Evolutionary conservation across 2,329 filamentous ascomycete species (phyloP), one percentile per base, ranked within the genome.

Genomic region (Fusarium drepaniforme): DNA sequence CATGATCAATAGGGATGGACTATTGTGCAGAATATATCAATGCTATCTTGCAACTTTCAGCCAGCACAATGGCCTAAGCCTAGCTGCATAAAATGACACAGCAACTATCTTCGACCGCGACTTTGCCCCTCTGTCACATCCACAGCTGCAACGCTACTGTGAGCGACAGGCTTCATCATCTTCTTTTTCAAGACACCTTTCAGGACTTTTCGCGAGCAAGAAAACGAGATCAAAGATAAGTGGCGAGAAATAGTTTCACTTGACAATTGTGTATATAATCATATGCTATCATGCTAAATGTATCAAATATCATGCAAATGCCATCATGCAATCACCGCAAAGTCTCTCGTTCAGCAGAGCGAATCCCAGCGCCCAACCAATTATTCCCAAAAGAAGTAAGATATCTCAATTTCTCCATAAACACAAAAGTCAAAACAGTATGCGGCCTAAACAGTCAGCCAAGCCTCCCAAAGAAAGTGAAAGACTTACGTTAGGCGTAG

Each of bases 381-480:
- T 57, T 66, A n/a, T 72, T 64, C n/a, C 72, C 72, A 62, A 79
- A 64, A 3, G 69, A 73, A 0, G 79, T 80, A 46, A 86, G 64
- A n/a, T 81, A 75, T 64, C 84, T 78, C 42, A 86, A 77, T 73
- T 86, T 83, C 73, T 86, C 84, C 81, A 86, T 86, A 65, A 86
- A 86, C 0, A 86, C 81, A 73, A 86, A 86, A 0, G 84, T 86
- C 64, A 86, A 76, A n/a, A 86, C 81, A 1, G 85, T 86, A 56
- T 86, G 84, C 0, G 85, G 85, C 38, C 84, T 85, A 44, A 3
- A 35, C 15, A 8, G 72, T 80, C 28, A 70, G 71, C 28, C 12
- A 46, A 0, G 23, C 60, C 18, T 65, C 2, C 0, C 3, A 37
- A 1, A 0, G 4, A 35, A 5, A 0, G 8, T 1, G 3, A 3